These are phyloP conservation scores for Vicia faba DNA, from an alignment of 306 rosid species.

Conservation along the genomic window DNA sequence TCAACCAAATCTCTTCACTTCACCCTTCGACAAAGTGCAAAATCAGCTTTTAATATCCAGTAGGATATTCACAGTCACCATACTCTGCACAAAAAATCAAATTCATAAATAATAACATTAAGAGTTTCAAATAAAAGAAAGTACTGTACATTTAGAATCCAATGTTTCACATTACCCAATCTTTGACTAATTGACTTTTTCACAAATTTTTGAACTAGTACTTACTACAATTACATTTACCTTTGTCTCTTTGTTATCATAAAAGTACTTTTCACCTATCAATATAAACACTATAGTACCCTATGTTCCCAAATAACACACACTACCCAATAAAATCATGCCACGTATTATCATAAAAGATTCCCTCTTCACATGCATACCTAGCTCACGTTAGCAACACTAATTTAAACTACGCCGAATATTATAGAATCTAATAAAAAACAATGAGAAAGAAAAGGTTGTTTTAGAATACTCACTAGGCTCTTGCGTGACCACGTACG, in stretches of 20 bases:
- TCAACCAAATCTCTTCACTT: constrained; percentile 14
- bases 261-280: constrained; percentile 23
- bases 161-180: constrained; percentile 28
- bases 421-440: background rate
- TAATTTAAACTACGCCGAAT: constrained; percentile 36
- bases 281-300: constrained; percentile 18
- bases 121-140: background rate
- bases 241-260: background rate
- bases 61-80: constrained; percentile 78
- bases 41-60: constrained; percentile 52
- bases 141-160: constrained; percentile 36
- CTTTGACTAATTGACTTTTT: constrained; percentile 39
- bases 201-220: constrained; percentile 1
- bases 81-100: constrained; percentile 54
- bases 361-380: constrained; percentile 46
- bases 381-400: constrained; percentile 36
- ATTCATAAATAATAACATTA: background rate
- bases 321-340: constrained; percentile 31
- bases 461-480: constrained; percentile 66
- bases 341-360: constrained; percentile 34
- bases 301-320: constrained; percentile 5
- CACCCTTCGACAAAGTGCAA: constrained; percentile 24
- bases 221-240: background rate
- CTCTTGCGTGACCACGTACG: constrained; percentile 89
- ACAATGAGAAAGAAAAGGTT: background rate